Conservation (phyloP, 441 rosid genomes). For the Mallotus repandus region DNA sequence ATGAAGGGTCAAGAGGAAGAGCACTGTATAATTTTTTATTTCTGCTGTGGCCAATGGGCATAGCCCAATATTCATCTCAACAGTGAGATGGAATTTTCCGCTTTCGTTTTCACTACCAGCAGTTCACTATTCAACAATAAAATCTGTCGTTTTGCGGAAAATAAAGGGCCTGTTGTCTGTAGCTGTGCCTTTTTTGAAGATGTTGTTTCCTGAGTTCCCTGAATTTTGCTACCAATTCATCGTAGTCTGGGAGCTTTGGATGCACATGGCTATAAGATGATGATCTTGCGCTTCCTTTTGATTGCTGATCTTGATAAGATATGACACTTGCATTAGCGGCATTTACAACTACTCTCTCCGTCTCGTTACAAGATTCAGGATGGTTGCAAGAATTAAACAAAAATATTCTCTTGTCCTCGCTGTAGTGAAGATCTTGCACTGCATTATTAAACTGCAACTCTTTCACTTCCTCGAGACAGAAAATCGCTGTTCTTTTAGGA, state of each 20-base stretch:
- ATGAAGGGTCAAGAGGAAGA: too few species aligned
- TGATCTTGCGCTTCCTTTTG: not conserved
- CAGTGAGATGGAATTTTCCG: too few species aligned
- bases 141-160: not conserved
- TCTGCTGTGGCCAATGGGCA: too few species aligned
- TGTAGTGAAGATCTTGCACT: not conserved
- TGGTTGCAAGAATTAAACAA: constrained; percentile 18
- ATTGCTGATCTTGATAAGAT: constrained; percentile 2
- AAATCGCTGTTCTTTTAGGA: not conserved
- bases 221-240: constrained; percentile 29
- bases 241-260: constrained; percentile 34
- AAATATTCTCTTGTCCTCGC: constrained; percentile 27
- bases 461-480: constrained; percentile 19
- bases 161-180: not conserved
- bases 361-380: not conserved
- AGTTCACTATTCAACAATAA: not conserved
- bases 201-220: constrained; percentile 30
- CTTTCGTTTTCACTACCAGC: too few species aligned
- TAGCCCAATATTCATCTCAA: too few species aligned
- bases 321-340: constrained; percentile 1
- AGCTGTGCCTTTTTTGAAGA: constrained; percentile 12
- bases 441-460: constrained; percentile 13
- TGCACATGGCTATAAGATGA: constrained; percentile 26
- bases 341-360: not conserved
- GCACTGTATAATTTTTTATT: too few species aligned